Evolutionary conservation across 2,329 filamentous ascomycete genomes (phyloP).

Genomic region (Fusarium sp.): DNA sequence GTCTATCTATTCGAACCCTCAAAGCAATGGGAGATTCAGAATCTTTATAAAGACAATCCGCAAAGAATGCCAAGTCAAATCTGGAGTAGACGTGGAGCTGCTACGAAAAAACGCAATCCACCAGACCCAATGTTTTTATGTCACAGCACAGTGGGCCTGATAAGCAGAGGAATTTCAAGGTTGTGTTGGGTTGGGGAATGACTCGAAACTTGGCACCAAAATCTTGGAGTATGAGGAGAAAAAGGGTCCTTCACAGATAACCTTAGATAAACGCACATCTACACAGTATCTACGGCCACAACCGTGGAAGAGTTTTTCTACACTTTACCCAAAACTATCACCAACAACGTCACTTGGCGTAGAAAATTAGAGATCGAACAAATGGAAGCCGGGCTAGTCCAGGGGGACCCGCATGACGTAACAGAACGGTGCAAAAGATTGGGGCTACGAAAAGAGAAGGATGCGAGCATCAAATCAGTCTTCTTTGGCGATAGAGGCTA

Average conservation of each 20-base stretch:
- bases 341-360: constrained; percentile 6
- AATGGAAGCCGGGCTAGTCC: neutral
- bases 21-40: constrained; percentile 14
- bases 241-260: constrained; percentile 15
- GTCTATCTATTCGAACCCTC: neutral
- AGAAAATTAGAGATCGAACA: neutral
- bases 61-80: constrained; percentile 19
- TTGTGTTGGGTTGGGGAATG: constrained; percentile 13
- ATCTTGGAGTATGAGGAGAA: constrained; percentile 14
- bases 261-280: constrained; percentile 34
- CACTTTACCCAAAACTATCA: neutral
- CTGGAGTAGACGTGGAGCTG: constrained; percentile 34
- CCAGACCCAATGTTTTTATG: constrained; percentile 20
- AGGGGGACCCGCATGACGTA: constrained; percentile 35
- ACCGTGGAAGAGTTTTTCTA: constrained; percentile 11
- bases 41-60: constrained; percentile 27
- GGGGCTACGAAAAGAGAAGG: neutral
- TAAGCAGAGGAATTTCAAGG: constrained; percentile 20
- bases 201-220: constrained; percentile 26
- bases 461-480: neutral
- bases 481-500: neutral
- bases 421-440: neutral
- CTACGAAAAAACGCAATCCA: neutral
- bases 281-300: neutral
- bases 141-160: constrained; percentile 29